Conservation (phyloP, 495 filamentous ascomycete species). For the Talaromyces thailandensis region DNA sequence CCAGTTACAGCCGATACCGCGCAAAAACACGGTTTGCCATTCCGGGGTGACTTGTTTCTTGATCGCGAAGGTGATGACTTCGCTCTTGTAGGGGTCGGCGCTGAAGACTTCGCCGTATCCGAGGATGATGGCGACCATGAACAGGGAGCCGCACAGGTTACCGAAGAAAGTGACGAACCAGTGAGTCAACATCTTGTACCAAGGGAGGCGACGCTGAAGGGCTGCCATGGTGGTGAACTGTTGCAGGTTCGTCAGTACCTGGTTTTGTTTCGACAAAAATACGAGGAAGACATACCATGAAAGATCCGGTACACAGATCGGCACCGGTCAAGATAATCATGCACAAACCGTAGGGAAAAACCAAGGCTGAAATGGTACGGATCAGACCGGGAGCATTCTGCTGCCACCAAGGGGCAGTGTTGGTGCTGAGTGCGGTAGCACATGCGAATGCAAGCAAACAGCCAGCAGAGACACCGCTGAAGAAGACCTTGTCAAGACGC, state of each 20-base stretch:
- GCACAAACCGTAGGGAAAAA: slow-evolving; percentile 51
- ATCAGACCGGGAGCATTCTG: slow-evolving; percentile 53
- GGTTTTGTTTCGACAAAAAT: neutral
- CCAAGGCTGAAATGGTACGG: slow-evolving; percentile 41
- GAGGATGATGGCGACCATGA: slow-evolving; percentile 49
- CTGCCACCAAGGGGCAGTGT: slow-evolving; percentile 48
- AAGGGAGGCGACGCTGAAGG: slow-evolving; percentile 40
- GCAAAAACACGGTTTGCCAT: slow-evolving; percentile 52
- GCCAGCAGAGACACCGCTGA: slow-evolving; percentile 45
- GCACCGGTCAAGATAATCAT: slow-evolving; percentile 52
- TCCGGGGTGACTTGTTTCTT: slow-evolving; percentile 46
- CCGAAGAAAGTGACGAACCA: slow-evolving; percentile 52
- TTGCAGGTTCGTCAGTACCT: too few species aligned
- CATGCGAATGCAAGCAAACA: slow-evolving; percentile 45
- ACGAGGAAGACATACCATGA: slow-evolving; percentile 33
- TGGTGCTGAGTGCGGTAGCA: slow-evolving; percentile 42
- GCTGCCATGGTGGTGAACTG: slow-evolving; percentile 47
- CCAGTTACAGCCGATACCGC: slow-evolving; percentile 57
- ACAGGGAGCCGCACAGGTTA: slow-evolving; percentile 51
- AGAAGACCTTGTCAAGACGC: slow-evolving; percentile 44
- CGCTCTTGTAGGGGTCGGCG: slow-evolving; percentile 36
- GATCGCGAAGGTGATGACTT: slow-evolving; percentile 42
- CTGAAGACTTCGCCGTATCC: slow-evolving; percentile 52
- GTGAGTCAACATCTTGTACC: slow-evolving; percentile 41
- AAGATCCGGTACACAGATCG: slow-evolving; percentile 51